These are phyloP conservation scores for Botrytis deweyae DNA, from an alignment of 2,329 filamentous ascomycete species.

Conservation along the genomic window DNA sequence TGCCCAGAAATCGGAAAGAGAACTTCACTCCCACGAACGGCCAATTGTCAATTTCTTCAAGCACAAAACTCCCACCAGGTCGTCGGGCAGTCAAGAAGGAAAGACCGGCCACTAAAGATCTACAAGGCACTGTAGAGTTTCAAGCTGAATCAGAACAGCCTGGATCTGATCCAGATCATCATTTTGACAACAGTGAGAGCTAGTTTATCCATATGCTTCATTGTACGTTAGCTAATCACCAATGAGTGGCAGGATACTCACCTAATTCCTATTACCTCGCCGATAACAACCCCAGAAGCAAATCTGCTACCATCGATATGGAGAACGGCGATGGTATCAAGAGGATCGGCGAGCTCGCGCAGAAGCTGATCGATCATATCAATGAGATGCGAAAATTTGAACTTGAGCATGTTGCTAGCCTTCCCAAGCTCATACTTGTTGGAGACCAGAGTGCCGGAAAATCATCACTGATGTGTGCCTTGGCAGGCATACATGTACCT, in stretches of 20 bases:
- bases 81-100: neutral
- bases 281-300: too few species aligned
- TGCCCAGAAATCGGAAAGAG: neutral
- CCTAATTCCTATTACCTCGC: too few species aligned
- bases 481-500: constrained; percentile 70
- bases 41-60: neutral
- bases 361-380: constrained; percentile 64
- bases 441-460: constrained; percentile 87
- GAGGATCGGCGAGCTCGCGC: constrained; percentile 51
- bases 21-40: neutral
- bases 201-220: too few species aligned
- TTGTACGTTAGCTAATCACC: too few species aligned
- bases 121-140: too few species aligned
- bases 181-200: too few species aligned
- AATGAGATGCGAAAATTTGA: constrained; percentile 69
- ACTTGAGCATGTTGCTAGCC: constrained; percentile 62
- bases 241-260: too few species aligned
- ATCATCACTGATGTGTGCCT: constrained; percentile 62
- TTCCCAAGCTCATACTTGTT: constrained; percentile 79
- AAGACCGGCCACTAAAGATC: constrained; percentile 50
- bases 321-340: neutral
- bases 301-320: too few species aligned
- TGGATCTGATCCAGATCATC: too few species aligned
- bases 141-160: too few species aligned
- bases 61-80: neutral